Evolutionary conservation across 2,329 filamentous ascomycete genomes (phyloP).

Genomic region (Colletotrichum sp.): DNA sequence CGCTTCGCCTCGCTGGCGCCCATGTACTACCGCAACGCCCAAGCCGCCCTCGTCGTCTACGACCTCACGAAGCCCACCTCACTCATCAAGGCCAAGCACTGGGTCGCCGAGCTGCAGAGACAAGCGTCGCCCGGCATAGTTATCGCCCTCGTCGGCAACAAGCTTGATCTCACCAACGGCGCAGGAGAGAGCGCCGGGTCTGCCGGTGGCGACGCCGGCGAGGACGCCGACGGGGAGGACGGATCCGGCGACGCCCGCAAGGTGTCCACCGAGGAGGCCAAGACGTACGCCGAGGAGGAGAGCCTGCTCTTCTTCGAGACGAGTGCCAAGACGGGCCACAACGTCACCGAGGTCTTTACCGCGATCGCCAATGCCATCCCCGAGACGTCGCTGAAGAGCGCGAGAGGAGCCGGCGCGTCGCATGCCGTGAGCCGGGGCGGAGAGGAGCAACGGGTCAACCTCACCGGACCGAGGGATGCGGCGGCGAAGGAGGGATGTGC

Average conservation of each 20-base stretch:
- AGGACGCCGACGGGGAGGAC: conserved; percentile 61
- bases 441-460: conserved; percentile 77
- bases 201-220: conserved; percentile 46
- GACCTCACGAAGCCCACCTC: conserved; percentile 97
- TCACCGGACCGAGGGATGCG: conserved; percentile 74
- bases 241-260: conserved; percentile 77
- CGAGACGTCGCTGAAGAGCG: conserved; percentile 92
- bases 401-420: conserved; percentile 71
- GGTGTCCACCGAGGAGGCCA: conserved; percentile 88
- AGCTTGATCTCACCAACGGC: conserved; percentile 84
- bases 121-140: conserved; percentile 97
- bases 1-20: conserved; percentile 94
- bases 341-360: conserved; percentile 95
- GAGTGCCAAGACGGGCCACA: conserved; percentile 93
- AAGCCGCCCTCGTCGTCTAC: conserved; percentile 97
- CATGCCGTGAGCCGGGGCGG: conserved; percentile 62
- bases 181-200: conserved; percentile 54
- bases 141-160: conserved; percentile 96
- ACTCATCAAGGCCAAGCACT: conserved; percentile 96
- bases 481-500: conserved; percentile 91
- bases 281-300: conserved; percentile 94
- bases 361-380: conserved; percentile 98
- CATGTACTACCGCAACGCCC: conserved; percentile 99
- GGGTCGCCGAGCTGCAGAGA: conserved; percentile 95
- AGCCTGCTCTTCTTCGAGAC: conserved; percentile 96